Evolutionary conservation across 805 yeast genomes (phyloP), one percentile per base, ranked within the genome.

Genomic region (Candida alai): DNA sequence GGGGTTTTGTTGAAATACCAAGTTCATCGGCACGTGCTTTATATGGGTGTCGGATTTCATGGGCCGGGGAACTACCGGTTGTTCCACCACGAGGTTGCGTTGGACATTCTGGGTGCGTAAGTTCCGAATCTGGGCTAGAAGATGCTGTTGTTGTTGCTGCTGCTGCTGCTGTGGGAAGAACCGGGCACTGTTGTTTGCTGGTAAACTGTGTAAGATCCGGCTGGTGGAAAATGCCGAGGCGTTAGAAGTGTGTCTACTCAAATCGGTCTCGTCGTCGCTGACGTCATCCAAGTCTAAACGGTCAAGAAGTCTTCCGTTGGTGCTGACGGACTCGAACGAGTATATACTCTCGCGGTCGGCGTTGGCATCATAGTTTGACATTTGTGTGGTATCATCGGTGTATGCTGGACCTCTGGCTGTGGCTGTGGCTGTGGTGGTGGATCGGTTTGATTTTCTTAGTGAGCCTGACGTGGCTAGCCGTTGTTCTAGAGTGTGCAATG

Each of bases 241-340:
- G n/a, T n/a, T n/a, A n/a, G n/a, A n/a, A n/a, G n/a, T n/a, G n/a
- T n/a, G n/a, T n/a, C n/a, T n/a, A n/a, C n/a, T 1, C 12, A 18
- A 30, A 10, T 41, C 41, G 7, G 41, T 46, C 7, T 41, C 39
- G 12, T 47, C 52, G 5, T 51, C 60, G 21, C 43, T n/a, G n/a
- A n/a, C 52, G 12, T 46, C 48, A 19, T 58, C 63, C 13, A 61
- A 44, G 5, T 52, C 61, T 28, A 63, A 43, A 5, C 68, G 51
- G 40, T 67, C 73, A 9, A 67, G 48, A 19, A 67, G 51, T 27
- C 72, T 41, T 4, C 70, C 70, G 41, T 52, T 63, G 19, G 72
- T 66, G 28, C 65, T 56, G 6, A 65, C 68, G 4, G 70, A 64
- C 26, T 66, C 72, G 34, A 65, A 67, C 9, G 70, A 62, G 41